Evolutionary conservation across 2,329 filamentous ascomycete genomes (phyloP), one percentile per base, ranked within the genome.

Genomic region (Fusarium paranaense): DNA sequence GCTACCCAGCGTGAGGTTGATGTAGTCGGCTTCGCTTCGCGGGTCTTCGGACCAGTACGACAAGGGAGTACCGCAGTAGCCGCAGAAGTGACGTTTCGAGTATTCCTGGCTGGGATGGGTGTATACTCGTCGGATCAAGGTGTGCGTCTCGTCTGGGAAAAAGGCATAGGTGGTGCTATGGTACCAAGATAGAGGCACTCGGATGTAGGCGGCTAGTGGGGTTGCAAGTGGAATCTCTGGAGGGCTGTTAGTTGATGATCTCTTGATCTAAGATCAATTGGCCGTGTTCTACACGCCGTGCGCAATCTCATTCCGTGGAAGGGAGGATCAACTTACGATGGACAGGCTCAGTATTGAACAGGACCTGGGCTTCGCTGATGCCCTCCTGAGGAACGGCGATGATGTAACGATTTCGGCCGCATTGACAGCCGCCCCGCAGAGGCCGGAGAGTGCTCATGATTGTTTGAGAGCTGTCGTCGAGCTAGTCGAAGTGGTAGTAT

Each of bases 51-150:
- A 92, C 95, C 95, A 98, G 77, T 92, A 94, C 0, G 92, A 93
- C 63, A 98, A 85, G 14, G 94, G 93, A 0, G 95, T 97, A 62
- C 95, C 95, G 81, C 95, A 98, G 85, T 93, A 97, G 27, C 95
- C 95, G 83, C 95, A 98, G 83, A 98, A 98, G 75, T 95, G 90
- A 59, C 94, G 91, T 80, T 93, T 91, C 1, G 90, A 86, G 76
- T 89, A 84, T 61, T 87, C 86, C 62, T 89, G 88, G 75, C 86
- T 84, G 3, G 86, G 86, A 25, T 91, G 88, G 11, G 90, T 90
- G 81, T 94, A 95, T 57, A 88, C 87, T 45, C 92, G 89, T 65
- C 90, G 90, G 80, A 95, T 95, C 61, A 86, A 86, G 63, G 86
- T 77, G 81, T 90, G 89, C 18, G 91, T 90, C 84, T 98, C 95